Evolutionary conservation across 371 early-diverging fungal species (phyloP).

Genomic region (Actinomucor elegans): DNA sequence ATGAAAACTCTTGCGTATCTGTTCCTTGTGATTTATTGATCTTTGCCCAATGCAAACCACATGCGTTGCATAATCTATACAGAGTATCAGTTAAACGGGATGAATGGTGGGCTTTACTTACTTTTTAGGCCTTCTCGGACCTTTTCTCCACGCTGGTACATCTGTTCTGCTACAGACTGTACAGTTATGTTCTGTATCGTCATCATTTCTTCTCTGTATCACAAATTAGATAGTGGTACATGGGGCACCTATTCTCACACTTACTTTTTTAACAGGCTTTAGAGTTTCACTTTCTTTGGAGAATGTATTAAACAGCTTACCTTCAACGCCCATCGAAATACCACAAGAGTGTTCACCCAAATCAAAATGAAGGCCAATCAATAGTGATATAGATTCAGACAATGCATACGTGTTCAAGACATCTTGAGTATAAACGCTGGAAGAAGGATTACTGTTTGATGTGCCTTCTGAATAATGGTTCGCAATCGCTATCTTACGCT

Average conservation of each 20-base stretch:
- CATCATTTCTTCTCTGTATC: conserved; percentile 20
- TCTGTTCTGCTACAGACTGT: conserved; percentile 73
- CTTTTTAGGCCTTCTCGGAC: conserved; percentile 74
- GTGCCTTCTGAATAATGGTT: conserved; percentile 1
- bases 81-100: too few relatives aligned
- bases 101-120: too few relatives aligned
- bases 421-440: conserved; percentile 41
- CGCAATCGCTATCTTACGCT: conserved; percentile 6
- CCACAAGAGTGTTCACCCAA: conserved; percentile 43
- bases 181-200: conserved; percentile 24
- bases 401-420: conserved; percentile 23
- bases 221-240: not conserved
- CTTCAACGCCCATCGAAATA: conserved; percentile 38
- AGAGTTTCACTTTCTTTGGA: conserved; percentile 8
- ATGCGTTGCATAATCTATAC: conserved; percentile 27
- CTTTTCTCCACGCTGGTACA: conserved; percentile 85
- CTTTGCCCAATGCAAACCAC: conserved; percentile 29
- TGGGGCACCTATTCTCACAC: not conserved
- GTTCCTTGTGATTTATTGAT: conserved; percentile 14
- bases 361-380: conserved; percentile 41
- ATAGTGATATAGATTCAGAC: conserved; percentile 32
- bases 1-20: not conserved
- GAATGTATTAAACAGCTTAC: conserved; percentile 25
- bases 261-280: conserved; percentile 20
- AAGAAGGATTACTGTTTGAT: conserved; percentile 11